Evolutionary conservation across 345 rosid species (phyloP), one percentile per base, ranked within the genome.

Genomic region (Syzygium aromaticum): DNA sequence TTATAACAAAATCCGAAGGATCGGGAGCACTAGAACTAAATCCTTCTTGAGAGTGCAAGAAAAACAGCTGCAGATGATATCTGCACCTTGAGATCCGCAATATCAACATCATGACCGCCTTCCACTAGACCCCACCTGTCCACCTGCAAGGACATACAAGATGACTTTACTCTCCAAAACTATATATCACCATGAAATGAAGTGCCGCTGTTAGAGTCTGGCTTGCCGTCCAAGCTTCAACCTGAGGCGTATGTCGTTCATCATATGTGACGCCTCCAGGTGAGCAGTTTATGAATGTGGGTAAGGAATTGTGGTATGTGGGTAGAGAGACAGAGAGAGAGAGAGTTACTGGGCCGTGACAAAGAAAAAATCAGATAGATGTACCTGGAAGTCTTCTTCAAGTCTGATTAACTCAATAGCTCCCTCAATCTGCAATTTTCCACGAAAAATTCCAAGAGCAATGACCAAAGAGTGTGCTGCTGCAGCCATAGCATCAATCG

Each of bases 371-470:
- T 54, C 0, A 17, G 56, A 52, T 8, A 13, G 38, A 51, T 14
- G 63, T 57, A 98, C 99, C 99, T 96, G 99, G 83, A 95, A 90
- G 89, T 96, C 99, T 95, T 98, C 99, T 93, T 98, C 99, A 56
- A 98, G 96, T 91, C 99, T 93, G 85, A 93, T 92, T 92, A 98
- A 90, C 89, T 96, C 93, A 89, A 98, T 91, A 21, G 99, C 98
- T 89, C 95, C 98, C 88, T 96, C 96, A 51, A 98, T 94, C 92
- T 91, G 94, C 93, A 98, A 89, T 82, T 91, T 98, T 87, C 97
- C 98, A 84, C 90, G 90, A 87, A 90, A 91, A 67, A 98, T 91
- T 84, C 93, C 98, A 53, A 96, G 84, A 40, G 98, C 95, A 5
- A 96, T 95, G 40, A 93, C 91, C 77, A 96, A 87, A 6, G 99